A percentile compares a stretch with the other conserved stretches of the same genome.
phyloP scores from a whole-genome alignment of 768 basidiomycete genomes.

The Panus rudis region DNA sequence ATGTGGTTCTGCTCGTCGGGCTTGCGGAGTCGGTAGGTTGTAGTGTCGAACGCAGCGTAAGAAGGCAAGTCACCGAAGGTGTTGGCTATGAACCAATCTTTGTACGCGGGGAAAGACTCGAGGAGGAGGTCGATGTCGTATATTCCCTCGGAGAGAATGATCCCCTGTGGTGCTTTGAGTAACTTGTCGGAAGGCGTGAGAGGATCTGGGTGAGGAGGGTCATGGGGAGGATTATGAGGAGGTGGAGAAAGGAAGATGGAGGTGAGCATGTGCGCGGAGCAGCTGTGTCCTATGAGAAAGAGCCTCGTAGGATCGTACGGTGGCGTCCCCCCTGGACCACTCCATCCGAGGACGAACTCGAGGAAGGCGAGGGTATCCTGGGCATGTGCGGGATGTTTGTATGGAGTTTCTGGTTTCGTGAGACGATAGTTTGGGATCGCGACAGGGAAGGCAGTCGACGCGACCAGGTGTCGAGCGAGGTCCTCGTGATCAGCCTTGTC shows the following conservation, averaged over 20 bases:
- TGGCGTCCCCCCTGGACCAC: conserved; percentile 22
- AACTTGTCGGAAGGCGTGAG: conserved; percentile 40
- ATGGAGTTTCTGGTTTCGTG: conserved; percentile 35
- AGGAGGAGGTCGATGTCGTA: conserved; percentile 68
- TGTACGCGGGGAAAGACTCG: conserved; percentile 58
- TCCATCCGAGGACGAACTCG: conserved; percentile 46
- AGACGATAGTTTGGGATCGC: conserved; percentile 76
- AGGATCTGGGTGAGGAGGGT: no score
- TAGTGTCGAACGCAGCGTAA: conserved; percentile 43
- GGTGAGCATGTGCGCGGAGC: conserved; percentile 73
- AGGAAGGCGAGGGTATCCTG: conserved; percentile 60
- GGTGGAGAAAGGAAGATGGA: conserved; percentile 53
- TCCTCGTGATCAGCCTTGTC: conserved; percentile 57
- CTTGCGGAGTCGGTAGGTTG: conserved; percentile 32
- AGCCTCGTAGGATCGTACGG: conserved; percentile 37
- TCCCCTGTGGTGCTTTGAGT: conserved; percentile 39
- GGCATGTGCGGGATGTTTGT: conserved; percentile 68
- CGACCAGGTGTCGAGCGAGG: conserved; percentile 48
- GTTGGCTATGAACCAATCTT: conserved; percentile 57
- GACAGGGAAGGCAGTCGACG: conserved; percentile 46
- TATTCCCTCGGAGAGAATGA: conserved; percentile 70
- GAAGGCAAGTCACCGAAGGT: conserved; percentile 49
- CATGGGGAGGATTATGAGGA: conserved; percentile 22
- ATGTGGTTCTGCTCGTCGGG: conserved; percentile 30
- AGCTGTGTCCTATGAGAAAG: conserved; percentile 72